These are phyloP conservation scores for Sordaria brevicollis DNA, from an alignment of 495 filamentous ascomycete species.

Conservation along the genomic window DNA sequence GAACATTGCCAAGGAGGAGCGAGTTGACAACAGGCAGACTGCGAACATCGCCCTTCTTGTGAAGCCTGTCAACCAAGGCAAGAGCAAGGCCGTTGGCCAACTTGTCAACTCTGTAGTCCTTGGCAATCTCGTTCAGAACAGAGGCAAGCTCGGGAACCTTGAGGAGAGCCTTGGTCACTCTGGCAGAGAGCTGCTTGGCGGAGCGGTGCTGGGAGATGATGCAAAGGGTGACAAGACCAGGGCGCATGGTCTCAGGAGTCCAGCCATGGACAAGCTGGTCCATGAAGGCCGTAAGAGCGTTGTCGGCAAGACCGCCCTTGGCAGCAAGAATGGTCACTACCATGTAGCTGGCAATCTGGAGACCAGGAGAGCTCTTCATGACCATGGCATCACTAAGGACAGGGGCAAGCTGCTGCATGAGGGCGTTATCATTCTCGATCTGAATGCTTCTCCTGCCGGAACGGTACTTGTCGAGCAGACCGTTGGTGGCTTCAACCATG, in stretches of 20 bases:
- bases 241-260: slow-evolving; percentile 55
- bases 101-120: slow-evolving; percentile 58
- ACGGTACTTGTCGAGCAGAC: slow-evolving; percentile 62
- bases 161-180: slow-evolving; percentile 58
- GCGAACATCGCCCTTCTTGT: slow-evolving; percentile 46
- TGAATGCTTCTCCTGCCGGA: slow-evolving; percentile 60
- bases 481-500: slow-evolving; percentile 67
- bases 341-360: slow-evolving; percentile 84
- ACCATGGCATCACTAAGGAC: slow-evolving; percentile 64
- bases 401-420: slow-evolving; percentile 64
- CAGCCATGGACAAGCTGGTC: slow-evolving; percentile 68
- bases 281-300: slow-evolving; percentile 70
- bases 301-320: slow-evolving; percentile 66
- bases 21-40: slow-evolving; percentile 48
- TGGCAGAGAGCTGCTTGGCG: slow-evolving; percentile 55
- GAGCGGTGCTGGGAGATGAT: slow-evolving; percentile 67
- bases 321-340: slow-evolving; percentile 72
- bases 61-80: slow-evolving; percentile 53
- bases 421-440: slow-evolving; percentile 64
- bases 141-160: slow-evolving; percentile 48
- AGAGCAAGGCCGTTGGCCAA: slow-evolving; percentile 62
- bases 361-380: slow-evolving; percentile 59
- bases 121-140: slow-evolving; percentile 49
- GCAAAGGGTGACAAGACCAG: slow-evolving; percentile 71
- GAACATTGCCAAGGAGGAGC: slow-evolving; percentile 48